Evolutionary conservation across 164 flowering plant genomes (phyloP).

Genomic region (Nymphaea thermarum): DNA sequence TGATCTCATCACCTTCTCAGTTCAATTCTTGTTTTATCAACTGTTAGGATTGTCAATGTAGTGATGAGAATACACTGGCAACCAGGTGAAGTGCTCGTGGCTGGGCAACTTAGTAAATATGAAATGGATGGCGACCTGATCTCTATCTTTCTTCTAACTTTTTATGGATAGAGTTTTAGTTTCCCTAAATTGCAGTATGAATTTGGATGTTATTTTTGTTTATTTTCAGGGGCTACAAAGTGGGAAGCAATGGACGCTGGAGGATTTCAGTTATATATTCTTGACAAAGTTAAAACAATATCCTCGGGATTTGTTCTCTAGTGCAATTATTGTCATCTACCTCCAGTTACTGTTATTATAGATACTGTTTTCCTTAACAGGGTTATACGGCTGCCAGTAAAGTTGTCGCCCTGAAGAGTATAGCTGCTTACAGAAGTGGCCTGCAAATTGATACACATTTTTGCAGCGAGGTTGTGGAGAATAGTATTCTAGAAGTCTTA

Average conservation of each 20-base stretch:
- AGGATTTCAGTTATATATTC: conserved; percentile 47
- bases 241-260: conserved; percentile 68
- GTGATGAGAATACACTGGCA: no score
- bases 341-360: background rate
- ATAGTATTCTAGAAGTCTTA: conserved; percentile 55
- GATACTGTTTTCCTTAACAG: conserved; percentile 33
- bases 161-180: no score
- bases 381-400: conserved; percentile 36
- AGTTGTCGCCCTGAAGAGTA: conserved; percentile 67
- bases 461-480: conserved; percentile 49
- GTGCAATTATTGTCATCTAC: no score
- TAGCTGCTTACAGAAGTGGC: conserved; percentile 92
- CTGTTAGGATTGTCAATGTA: no score
- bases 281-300: conserved; percentile 54
- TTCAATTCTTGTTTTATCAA: no score
- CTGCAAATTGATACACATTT: conserved; percentile 64
- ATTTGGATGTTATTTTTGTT: no score
- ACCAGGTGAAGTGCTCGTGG: no score
- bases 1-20: no score
- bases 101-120: no score
- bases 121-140: no score
- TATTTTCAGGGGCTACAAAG: conserved; percentile 29
- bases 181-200: no score
- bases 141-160: no score
- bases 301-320: conserved; percentile 35